Conservation (phyloP, 352 stramenopile genomes). For the Pythium guiyangense region DNA sequence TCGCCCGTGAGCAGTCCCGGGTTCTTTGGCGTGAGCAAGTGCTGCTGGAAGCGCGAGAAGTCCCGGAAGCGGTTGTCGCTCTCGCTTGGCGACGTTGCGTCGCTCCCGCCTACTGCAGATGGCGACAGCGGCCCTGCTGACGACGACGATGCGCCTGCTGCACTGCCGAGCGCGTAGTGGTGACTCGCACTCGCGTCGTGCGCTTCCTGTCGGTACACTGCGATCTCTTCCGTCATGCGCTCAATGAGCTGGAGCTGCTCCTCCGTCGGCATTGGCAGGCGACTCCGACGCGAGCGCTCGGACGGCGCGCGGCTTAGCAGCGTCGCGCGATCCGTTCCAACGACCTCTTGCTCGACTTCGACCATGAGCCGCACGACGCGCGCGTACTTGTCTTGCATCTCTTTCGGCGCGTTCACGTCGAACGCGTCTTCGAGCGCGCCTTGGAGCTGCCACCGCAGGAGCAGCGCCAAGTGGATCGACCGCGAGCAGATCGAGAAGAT, state of each 20-base stretch:
- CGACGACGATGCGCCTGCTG: conserved; percentile 31
- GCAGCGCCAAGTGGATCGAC: conserved; percentile 78
- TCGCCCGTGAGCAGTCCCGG: conserved; percentile 36
- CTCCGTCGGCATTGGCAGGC: conserved; percentile 77
- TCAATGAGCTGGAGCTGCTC: conserved; percentile 83
- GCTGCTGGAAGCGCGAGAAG: conserved; percentile 85
- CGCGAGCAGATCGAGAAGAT: conserved; percentile 86
- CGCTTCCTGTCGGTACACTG: conserved; percentile 47
- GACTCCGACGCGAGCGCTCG: conserved; percentile 43
- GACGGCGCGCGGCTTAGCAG: conserved; percentile 52
- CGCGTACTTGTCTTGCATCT: conserved; percentile 86
- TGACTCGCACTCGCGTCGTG: conserved; percentile 25
- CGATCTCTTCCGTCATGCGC: conserved; percentile 75
- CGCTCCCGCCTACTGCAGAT: conserved; percentile 19
- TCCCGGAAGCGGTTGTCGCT: conserved; percentile 74
- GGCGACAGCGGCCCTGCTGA: conserved; percentile 14
- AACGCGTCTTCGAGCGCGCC: conserved; percentile 82
- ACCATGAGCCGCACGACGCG: conserved; percentile 82
- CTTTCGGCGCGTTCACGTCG: conserved; percentile 64
- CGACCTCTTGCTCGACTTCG: conserved; percentile 82
- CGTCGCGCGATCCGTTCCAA: conserved; percentile 56
- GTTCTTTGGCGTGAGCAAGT: conserved; percentile 71
- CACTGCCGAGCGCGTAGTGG: conserved; percentile 12
- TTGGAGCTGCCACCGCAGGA: conserved; percentile 87
- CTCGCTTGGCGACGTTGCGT: conserved; percentile 25